Conservation (phyloP, 2,329 filamentous ascomycete genomes). For the Cytospora schulzeri region DNA sequence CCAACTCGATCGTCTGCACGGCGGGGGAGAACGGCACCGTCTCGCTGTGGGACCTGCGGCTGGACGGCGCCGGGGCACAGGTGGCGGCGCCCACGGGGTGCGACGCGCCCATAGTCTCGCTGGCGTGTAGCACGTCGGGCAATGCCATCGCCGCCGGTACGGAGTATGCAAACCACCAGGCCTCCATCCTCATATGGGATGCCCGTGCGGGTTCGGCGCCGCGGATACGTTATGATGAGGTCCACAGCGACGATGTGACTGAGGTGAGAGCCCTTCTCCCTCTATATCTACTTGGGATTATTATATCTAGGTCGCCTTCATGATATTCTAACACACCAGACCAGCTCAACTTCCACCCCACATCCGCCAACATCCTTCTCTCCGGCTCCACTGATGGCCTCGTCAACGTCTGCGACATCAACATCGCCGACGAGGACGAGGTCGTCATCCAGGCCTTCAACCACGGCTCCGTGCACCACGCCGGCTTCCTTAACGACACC, state of each 20-base stretch:
- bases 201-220: constrained; percentile 51
- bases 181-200: constrained; percentile 66
- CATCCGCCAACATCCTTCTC: constrained; percentile 62
- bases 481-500: constrained; percentile 67
- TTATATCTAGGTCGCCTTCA: too few relatives aligned
- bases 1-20: constrained; percentile 62
- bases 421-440: constrained; percentile 73
- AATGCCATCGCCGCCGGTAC: constrained; percentile 72
- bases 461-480: constrained; percentile 73
- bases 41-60: constrained; percentile 66
- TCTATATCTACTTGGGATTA: background rate
- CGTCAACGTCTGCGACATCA: constrained; percentile 74
- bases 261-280: constrained; percentile 42
- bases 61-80: constrained; percentile 41
- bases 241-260: constrained; percentile 70
- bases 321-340: constrained; percentile 22
- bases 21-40: constrained; percentile 72
- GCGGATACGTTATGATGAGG: constrained; percentile 60
- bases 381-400: constrained; percentile 81
- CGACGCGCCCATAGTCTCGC: constrained; percentile 59
- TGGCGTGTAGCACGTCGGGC: constrained; percentile 60
- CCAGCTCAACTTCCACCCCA: constrained; percentile 64
- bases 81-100: constrained; percentile 50
- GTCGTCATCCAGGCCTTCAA: constrained; percentile 78
- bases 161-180: constrained; percentile 66